These are phyloP conservation scores for Backusella australiensis DNA, from an alignment of 192 early-diverging fungal species.

Conservation along the genomic window DNA sequence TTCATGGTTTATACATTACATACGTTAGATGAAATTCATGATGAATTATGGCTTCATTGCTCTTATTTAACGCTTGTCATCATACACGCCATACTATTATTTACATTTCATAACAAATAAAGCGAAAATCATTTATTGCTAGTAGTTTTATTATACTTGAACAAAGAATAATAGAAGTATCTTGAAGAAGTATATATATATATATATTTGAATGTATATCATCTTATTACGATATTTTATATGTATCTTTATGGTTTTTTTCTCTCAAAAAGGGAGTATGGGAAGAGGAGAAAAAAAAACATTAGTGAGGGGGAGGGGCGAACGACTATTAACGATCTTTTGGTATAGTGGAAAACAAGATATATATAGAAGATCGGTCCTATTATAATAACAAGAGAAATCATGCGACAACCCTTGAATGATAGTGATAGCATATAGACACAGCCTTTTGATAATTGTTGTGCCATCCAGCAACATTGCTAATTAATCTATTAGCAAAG, in stretches of 20 bases:
- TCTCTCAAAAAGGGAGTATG: neutral
- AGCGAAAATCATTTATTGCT: neutral
- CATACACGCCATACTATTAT: neutral
- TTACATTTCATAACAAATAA: neutral
- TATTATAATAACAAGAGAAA: neutral
- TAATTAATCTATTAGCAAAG: slow-evolving; percentile 13
- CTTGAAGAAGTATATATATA: too few species aligned
- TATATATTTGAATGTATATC: neutral
- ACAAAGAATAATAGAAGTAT: too few species aligned
- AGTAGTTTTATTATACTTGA: too few species aligned
- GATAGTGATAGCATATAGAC: neutral
- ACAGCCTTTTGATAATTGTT: slow-evolving; percentile 1
- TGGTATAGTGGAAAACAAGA: neutral
- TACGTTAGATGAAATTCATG: neutral
- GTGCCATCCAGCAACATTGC: slow-evolving; percentile 17
- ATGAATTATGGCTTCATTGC: neutral
- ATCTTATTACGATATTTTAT: neutral
- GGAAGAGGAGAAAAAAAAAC: neutral
- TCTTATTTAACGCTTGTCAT: neutral
- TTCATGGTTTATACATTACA: neutral
- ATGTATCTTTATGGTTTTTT: neutral
- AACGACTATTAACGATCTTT: neutral
- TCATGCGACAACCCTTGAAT: neutral
- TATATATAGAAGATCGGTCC: neutral
- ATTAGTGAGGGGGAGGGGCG: neutral